Percentiles rank a stretch among this genome's conserved stretches.
phyloP scores from a whole-genome alignment of 169 alveolate genomes.

The Cryptosporidium sp. region DNA sequence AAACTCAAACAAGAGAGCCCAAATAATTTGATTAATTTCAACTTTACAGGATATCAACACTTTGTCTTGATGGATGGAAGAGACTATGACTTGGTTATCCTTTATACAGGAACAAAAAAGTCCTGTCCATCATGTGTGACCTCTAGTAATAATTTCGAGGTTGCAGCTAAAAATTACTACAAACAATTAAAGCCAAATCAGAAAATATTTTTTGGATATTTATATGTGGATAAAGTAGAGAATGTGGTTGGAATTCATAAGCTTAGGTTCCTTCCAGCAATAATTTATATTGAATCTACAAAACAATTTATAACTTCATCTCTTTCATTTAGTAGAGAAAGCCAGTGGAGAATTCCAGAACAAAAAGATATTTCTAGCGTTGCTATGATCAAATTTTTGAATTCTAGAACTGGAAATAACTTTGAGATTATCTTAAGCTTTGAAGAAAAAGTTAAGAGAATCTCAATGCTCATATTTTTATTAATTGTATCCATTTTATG shows the following conservation, averaged over 20 bases:
- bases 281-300: slow-evolving; percentile 54
- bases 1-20: slow-evolving; percentile 1
- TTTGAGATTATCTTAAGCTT: slow-evolving; percentile 17
- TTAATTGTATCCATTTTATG: background rate
- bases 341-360: slow-evolving; percentile 75
- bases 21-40: slow-evolving; percentile 40
- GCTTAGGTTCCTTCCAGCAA: slow-evolving; percentile 67
- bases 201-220: slow-evolving; percentile 37
- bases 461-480: slow-evolving; percentile 22
- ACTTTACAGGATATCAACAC: slow-evolving; percentile 72
- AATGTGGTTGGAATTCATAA: slow-evolving; percentile 51
- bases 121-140: slow-evolving; percentile 48
- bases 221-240: slow-evolving; percentile 72
- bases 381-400: slow-evolving; percentile 56
- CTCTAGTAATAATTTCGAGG: slow-evolving; percentile 48
- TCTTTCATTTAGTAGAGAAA: slow-evolving; percentile 56
- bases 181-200: slow-evolving; percentile 19
- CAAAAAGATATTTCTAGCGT: slow-evolving; percentile 52
- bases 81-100: slow-evolving; percentile 45
- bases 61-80: slow-evolving; percentile 54
- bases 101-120: slow-evolving; percentile 60
- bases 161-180: slow-evolving; percentile 42
- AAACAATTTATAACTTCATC: slow-evolving; percentile 40
- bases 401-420: slow-evolving; percentile 54
- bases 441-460: slow-evolving; percentile 54